Evolutionary conservation across 257 asterid genomes (phyloP).

Genomic region (Primulina huaijiensis): DNA sequence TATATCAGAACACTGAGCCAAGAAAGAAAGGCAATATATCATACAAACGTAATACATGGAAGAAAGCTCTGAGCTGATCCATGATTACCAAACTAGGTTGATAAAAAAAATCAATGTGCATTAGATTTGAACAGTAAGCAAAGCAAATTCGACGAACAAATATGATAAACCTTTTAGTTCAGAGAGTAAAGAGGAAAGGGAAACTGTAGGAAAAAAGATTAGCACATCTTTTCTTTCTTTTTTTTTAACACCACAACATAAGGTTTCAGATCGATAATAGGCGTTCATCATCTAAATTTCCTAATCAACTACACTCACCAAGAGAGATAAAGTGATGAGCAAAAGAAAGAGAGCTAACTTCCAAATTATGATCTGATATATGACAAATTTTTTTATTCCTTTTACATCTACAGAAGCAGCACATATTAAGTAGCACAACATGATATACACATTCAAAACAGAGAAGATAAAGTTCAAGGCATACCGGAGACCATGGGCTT

Average conservation of each 20-base stretch:
- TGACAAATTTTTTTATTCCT: slow-evolving; percentile 12
- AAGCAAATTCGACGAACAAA: background rate
- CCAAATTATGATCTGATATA: background rate
- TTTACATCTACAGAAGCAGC: background rate
- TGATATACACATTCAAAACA: slow-evolving; percentile 18
- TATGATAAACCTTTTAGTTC: background rate
- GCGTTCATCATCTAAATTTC: background rate
- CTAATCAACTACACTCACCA: slow-evolving; percentile 10
- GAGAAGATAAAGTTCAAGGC: slow-evolving; percentile 28
- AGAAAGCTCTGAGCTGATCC: background rate
- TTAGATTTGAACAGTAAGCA: background rate
- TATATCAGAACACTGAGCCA: background rate
- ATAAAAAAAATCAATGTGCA: background rate
- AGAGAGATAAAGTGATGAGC: background rate
- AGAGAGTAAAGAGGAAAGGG: background rate
- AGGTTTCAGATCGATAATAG: background rate
- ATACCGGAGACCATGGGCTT: slow-evolving; percentile 98
- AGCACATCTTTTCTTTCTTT: no score
- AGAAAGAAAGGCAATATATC: background rate
- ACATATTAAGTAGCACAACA: slow-evolving; percentile 2
- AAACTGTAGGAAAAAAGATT: background rate
- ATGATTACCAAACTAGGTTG: background rate
- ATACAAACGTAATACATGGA: background rate
- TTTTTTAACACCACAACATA: background rate
- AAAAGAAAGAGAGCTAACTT: slow-evolving; percentile 6